Conservation (phyloP, 345 rosid species). For the Dovyalis caffra region DNA sequence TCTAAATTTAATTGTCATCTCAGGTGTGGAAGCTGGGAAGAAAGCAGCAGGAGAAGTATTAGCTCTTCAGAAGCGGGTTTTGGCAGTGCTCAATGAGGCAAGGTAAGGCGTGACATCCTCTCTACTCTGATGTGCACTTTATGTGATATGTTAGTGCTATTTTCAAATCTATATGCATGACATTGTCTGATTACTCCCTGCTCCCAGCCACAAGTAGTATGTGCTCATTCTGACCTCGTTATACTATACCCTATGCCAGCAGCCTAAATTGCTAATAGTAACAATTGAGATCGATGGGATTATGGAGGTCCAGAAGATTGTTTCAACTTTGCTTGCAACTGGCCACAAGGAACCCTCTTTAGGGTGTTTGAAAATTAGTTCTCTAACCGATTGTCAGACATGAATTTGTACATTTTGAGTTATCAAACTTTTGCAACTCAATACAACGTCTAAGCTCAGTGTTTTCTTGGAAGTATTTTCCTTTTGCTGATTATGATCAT, state of each 20-base stretch:
- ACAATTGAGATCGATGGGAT: not conserved
- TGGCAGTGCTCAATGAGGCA: constrained; percentile 90
- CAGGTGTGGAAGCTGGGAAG: constrained; percentile 99
- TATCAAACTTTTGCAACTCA: not conserved
- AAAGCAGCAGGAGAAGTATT: constrained; percentile 96
- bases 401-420: not conserved
- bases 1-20: constrained; percentile 15
- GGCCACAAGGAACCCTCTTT: not conserved
- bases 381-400: not conserved
- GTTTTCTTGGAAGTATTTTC: not conserved
- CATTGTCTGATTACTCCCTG: not conserved
- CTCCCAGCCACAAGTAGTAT: not conserved
- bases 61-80: constrained; percentile 90
- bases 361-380: constrained; percentile 1
- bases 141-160: not conserved
- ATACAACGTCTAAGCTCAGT: not conserved
- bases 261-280: not conserved
- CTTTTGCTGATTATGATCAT: not conserved
- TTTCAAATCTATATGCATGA: not conserved
- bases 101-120: constrained; percentile 41
- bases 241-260: not conserved
- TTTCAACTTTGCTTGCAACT: too few relatives aligned
- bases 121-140: not conserved
- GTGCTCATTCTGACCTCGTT: not conserved
- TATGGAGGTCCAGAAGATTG: too few relatives aligned